Conservation (phyloP, 1,284 basidiomycete genomes). For the Cryptococcus sp. region DNA sequence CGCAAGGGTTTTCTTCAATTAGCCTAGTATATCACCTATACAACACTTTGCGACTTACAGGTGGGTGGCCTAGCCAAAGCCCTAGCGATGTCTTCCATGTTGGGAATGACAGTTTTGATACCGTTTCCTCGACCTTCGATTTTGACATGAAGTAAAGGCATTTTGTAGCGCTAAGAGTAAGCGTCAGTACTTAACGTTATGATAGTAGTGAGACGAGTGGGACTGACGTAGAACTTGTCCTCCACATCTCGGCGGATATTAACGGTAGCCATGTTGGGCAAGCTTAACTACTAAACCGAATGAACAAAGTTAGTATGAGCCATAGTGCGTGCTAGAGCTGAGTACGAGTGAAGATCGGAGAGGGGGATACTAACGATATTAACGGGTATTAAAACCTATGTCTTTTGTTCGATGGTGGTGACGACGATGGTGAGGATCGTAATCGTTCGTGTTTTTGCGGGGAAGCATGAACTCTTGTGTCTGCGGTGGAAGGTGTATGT, state of each 20-base stretch:
- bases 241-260: slow-evolving; percentile 99
- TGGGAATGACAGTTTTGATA: slow-evolving; percentile 97
- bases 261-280: slow-evolving; percentile 77
- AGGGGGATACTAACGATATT: slow-evolving; percentile 9
- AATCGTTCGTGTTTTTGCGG: slow-evolving; percentile 10
- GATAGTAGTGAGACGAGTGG: not conserved
- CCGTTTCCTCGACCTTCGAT: slow-evolving; percentile 99
- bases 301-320: slow-evolving; percentile 2
- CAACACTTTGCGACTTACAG: slow-evolving; percentile 50
- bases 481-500: not conserved
- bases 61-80: slow-evolving; percentile 92
- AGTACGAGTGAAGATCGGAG: not conserved
- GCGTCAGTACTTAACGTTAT: not conserved
- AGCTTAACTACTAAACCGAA: not conserved
- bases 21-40: not conserved
- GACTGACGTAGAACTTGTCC: slow-evolving; percentile 60
- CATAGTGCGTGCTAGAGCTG: not conserved
- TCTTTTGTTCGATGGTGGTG: slow-evolving; percentile 15
- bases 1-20: slow-evolving; percentile 7
- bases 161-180: slow-evolving; percentile 57
- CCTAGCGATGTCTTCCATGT: slow-evolving; percentile 97
- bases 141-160: slow-evolving; percentile 94
- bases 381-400: slow-evolving; percentile 16
- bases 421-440: slow-evolving; percentile 6
- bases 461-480: slow-evolving; percentile 31